Evolutionary conservation across 805 yeast species (phyloP).

Genomic region (Pichia occidentalis): DNA sequence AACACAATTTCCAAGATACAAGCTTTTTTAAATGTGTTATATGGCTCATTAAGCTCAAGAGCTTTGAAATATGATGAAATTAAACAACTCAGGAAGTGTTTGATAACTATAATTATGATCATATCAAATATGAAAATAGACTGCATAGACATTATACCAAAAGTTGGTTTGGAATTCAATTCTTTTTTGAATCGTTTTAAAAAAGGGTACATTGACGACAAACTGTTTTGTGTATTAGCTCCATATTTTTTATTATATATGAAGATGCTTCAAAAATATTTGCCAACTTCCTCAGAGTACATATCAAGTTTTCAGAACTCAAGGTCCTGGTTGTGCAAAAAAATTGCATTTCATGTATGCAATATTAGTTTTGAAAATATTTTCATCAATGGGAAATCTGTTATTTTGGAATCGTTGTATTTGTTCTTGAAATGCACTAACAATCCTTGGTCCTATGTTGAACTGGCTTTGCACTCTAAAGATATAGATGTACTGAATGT

Average conservation of each 20-base stretch:
- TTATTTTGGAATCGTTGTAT: slow-evolving; percentile 21
- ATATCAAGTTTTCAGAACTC: slow-evolving; percentile 9
- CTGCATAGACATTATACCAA: slow-evolving; percentile 11
- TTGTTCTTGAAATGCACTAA: slow-evolving; percentile 17
- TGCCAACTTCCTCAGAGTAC: slow-evolving; percentile 9
- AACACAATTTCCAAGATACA: slow-evolving; percentile 1
- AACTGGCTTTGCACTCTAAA: slow-evolving; percentile 10
- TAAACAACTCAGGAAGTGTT: slow-evolving; percentile 18
- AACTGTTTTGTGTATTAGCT: slow-evolving; percentile 15
- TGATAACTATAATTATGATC: slow-evolving; percentile 23
- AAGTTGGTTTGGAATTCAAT: slow-evolving; percentile 16
- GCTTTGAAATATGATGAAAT: slow-evolving; percentile 4
- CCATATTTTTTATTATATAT: slow-evolving; percentile 21
- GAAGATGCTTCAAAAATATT: slow-evolving; percentile 16
- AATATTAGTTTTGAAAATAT: slow-evolving; percentile 16
- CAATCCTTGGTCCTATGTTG: slow-evolving; percentile 26
- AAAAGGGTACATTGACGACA: slow-evolving; percentile 9
- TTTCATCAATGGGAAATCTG: slow-evolving; percentile 8
- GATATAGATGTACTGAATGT: slow-evolving; percentile 16
- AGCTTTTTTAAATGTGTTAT: slow-evolving; percentile 9
- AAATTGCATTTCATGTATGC: slow-evolving; percentile 17
- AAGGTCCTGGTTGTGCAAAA: slow-evolving; percentile 12
- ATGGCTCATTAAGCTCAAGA: slow-evolving; percentile 3
- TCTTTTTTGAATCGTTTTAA: slow-evolving; percentile 11
- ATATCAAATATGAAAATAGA: slow-evolving; percentile 19